phyloP scores from a whole-genome alignment of 495 filamentous ascomycete genomes.

The Aspergillus ostianus region DNA sequence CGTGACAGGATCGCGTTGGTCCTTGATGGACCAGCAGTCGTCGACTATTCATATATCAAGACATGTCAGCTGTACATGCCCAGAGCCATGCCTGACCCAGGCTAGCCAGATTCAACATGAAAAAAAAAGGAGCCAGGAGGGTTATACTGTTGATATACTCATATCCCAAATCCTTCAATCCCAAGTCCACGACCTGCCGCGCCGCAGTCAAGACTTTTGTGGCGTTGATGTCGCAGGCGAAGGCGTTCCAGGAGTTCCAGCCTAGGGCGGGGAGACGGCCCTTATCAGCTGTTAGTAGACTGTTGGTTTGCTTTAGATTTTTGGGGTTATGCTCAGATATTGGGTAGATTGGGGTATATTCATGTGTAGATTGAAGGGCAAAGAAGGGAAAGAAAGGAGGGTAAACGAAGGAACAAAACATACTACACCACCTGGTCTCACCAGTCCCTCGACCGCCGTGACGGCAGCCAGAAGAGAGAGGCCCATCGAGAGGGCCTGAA shows the following conservation, averaged over 20 bases:
- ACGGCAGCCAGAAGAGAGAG: not conserved
- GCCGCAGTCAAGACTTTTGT: conserved; percentile 52
- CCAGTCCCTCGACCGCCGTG: conserved; percentile 18
- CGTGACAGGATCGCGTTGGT: conserved; percentile 44
- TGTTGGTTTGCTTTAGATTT: not conserved
- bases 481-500: not conserved
- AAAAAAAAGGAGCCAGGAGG: no score
- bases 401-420: no score
- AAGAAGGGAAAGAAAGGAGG: not conserved
- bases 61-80: not conserved
- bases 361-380: no score
- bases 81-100: no score
- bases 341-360: no score
- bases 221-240: conserved; percentile 55
- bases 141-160: conserved; percentile 59
- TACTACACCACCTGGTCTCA: conserved; percentile 30
- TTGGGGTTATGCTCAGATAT: not conserved
- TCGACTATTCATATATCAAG: conserved; percentile 29
- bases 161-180: conserved; percentile 64
- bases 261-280: conserved; percentile 56
- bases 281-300: not conserved
- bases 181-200: conserved; percentile 46
- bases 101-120: no score
- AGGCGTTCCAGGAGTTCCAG: conserved; percentile 63
- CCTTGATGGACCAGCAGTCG: conserved; percentile 64